Conservation (phyloP, 192 early-diverging fungal genomes). For the Coemansia sp. region DNA sequence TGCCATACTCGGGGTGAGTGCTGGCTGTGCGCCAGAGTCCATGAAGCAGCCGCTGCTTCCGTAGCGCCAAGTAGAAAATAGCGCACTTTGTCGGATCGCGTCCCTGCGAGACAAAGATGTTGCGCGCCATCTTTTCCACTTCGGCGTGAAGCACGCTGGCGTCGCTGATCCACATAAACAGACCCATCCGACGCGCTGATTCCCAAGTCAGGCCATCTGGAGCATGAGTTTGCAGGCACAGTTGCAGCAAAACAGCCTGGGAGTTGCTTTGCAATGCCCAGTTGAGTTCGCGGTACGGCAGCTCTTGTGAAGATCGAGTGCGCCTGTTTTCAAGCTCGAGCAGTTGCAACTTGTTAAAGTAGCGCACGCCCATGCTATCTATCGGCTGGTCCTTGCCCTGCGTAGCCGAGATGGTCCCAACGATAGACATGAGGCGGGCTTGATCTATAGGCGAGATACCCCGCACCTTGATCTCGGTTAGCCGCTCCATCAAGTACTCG, state of each 20-base stretch:
- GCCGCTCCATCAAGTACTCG: conserved; percentile 36
- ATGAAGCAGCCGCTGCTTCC: conserved; percentile 85
- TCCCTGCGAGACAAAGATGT: conserved; percentile 72
- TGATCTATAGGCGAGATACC: conserved; percentile 69
- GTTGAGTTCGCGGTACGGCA: conserved; percentile 65
- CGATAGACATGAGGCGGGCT: conserved; percentile 69
- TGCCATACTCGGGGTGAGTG: conserved; percentile 77
- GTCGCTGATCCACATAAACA: conserved; percentile 84
- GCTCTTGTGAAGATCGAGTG: conserved; percentile 44
- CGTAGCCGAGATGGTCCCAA: conserved; percentile 59
- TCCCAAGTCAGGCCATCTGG: conserved; percentile 73
- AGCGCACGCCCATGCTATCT: conserved; percentile 85
- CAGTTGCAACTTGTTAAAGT: conserved; percentile 76
- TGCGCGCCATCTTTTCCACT: conserved; percentile 86
- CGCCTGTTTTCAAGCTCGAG: conserved; percentile 56
- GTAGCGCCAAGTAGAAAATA: conserved; percentile 86
- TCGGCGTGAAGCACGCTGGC: conserved; percentile 64
- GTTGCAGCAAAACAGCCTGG: conserved; percentile 59
- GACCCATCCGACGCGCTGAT: conserved; percentile 76
- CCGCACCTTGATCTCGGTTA: conserved; percentile 43
- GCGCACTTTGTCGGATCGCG: conserved; percentile 84
- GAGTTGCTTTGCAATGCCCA: conserved; percentile 92
- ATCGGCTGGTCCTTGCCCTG: conserved; percentile 70
- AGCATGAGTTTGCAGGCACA: conserved; percentile 39
- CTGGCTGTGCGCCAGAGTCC: conserved; percentile 87